A percentile compares a stretch with the other conserved stretches of the same genome.
phyloP scores from a whole-genome alignment of 352 stramenopile species.

The Globisporangium solare region DNA sequence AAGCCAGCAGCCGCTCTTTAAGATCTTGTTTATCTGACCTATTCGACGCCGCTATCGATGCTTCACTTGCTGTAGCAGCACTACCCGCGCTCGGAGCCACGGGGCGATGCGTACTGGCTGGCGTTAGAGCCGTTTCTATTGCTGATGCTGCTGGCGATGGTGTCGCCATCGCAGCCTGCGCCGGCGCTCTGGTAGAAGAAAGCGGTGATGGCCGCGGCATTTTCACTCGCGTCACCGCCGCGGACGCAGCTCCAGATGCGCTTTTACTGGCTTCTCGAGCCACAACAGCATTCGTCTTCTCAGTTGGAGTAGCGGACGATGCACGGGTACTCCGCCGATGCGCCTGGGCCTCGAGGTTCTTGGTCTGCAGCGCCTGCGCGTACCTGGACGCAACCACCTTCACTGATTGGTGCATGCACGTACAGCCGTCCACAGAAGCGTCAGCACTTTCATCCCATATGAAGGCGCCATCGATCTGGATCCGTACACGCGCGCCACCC shows the following conservation, averaged over 20 bases:
- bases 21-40: constrained; percentile 15
- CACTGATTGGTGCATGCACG: constrained; percentile 17
- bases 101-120: not conserved
- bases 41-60: not conserved
- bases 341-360: constrained; percentile 25
- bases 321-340: not conserved
- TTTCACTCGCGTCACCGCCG: not conserved
- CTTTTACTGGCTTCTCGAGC: not conserved
- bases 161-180: too few species aligned
- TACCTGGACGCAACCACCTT: constrained; percentile 62
- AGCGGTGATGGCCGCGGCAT: not conserved
- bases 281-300: constrained; percentile 2
- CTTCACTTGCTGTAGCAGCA: not conserved
- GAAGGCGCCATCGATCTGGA: too few species aligned
- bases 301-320: not conserved
- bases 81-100: not conserved
- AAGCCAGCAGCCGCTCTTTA: constrained; percentile 35
- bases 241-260: not conserved
- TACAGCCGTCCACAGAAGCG: not conserved
- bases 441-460: not conserved
- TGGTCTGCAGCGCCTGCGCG: constrained; percentile 41
- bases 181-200: not conserved
- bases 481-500: not conserved
- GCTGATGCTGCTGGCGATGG: not conserved
- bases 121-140: not conserved